Percentiles rank a stretch among this genome's conserved stretches.
phyloP scores from a whole-genome alignment of 306 rosid genomes.

The Trichosanthes truncata region DNA sequence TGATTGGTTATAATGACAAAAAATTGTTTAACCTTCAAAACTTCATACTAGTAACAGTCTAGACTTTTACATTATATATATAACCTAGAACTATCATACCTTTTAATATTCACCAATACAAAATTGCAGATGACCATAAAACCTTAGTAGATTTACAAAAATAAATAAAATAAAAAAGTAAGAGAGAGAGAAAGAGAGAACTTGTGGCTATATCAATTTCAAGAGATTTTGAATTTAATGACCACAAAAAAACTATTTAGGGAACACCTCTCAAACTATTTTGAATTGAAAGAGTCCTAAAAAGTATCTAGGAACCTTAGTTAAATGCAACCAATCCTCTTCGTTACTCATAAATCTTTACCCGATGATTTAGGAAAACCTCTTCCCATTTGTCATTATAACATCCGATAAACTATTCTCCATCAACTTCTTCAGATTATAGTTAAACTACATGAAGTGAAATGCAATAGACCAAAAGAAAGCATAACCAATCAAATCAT shows the following conservation, averaged over 20 bases:
- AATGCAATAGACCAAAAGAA: background rate
- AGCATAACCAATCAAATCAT: background rate
- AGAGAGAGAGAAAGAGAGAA: background rate
- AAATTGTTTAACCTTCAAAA: background rate
- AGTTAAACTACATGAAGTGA: slow-evolving; percentile 39
- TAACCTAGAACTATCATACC: background rate
- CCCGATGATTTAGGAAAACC: background rate
- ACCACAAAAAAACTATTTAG: background rate
- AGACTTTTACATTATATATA: background rate
- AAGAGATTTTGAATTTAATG: background rate
- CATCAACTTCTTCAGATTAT: background rate
- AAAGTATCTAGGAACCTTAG: background rate
- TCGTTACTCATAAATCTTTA: background rate
- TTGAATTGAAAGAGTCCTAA: background rate
- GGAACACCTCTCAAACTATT: background rate
- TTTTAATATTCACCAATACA: background rate
- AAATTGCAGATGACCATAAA: background rate
- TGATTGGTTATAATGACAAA: background rate
- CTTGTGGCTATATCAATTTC: background rate
- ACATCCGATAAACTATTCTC: background rate
- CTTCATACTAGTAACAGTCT: background rate
- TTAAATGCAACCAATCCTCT: background rate
- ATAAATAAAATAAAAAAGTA: background rate
- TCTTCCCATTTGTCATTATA: background rate
- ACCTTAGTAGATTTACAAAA: background rate